These are phyloP conservation scores for Nakazawaea wickerhamii DNA, from an alignment of 805 yeast genomes.

Conservation along the genomic window DNA sequence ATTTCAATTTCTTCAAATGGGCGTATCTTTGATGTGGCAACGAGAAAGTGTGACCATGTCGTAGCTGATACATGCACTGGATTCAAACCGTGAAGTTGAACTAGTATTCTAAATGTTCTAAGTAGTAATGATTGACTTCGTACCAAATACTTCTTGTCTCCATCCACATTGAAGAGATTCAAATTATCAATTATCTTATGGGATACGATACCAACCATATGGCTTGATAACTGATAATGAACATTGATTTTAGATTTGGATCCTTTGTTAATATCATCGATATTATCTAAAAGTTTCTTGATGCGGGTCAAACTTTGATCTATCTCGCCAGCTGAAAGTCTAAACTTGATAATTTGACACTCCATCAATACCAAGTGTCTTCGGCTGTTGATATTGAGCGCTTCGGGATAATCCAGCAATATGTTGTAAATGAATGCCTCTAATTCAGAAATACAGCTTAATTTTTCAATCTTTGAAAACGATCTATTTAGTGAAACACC, in stretches of 20 bases:
- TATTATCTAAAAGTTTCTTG: background rate
- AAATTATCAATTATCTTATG: background rate
- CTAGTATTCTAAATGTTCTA: conserved; percentile 8
- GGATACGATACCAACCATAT: background rate
- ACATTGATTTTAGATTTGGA: background rate
- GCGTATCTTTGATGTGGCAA: conserved; percentile 11
- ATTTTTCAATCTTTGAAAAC: background rate
- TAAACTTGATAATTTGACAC: conserved; percentile 3
- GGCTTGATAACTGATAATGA: background rate
- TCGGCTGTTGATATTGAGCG: background rate
- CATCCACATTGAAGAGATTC: background rate
- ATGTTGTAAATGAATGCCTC: conserved; percentile 7
- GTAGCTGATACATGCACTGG: conserved; percentile 7
- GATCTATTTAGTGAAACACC: background rate
- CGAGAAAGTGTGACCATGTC: conserved; percentile 18
- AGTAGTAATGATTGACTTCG: background rate
- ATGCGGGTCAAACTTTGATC: conserved; percentile 1
- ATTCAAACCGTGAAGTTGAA: conserved; percentile 9
- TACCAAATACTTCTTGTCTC: background rate
- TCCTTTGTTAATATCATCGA: background rate
- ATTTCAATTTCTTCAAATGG: conserved; percentile 14
- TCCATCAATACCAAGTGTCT: conserved; percentile 1
- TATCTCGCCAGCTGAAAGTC: conserved; percentile 4
- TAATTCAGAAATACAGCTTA: background rate
- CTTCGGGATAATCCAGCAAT: background rate